Evolutionary conservation across 805 yeast species (phyloP), one percentile per base, ranked within the genome.

Genomic region (Teunomyces kruisii): DNA sequence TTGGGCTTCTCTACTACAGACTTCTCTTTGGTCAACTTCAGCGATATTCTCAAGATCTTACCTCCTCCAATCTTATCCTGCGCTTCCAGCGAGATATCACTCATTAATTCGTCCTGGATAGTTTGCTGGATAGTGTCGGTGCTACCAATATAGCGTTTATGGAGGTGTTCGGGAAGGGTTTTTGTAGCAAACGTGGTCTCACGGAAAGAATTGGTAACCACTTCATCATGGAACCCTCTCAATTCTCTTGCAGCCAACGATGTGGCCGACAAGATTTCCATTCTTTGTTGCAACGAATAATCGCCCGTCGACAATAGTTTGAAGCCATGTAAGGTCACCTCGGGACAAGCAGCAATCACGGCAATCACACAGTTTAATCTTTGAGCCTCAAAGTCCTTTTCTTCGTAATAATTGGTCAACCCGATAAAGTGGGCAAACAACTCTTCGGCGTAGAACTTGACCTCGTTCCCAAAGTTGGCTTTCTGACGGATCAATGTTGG

Each of bases 231-330:
- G 26, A 72, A 61, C 0, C 90, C 92, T 36, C 85, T 69, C 8
- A 90, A 68, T 50, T 86, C 89, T 48, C 96, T 65, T 0, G 90
- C 88, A 2, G 87, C 79, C 17, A 90, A 65, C 0, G 91, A 84
- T 9, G 88, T 58, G 0, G 87, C 68, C 4, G 91, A 79, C 14
- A 94, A 62, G 7, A 91, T 70, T 24, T 79, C 66, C 65, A 91
- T 72, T 39, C 98, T 65, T 48, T 84, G 91, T 49, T 86, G 94
- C 14, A 94, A 61, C 0, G 96, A 88, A 49, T 85, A 80, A 56
- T 92, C 99, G 0, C 91, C 90, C 0, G 76, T 71, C 29, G 80
- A 67, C 13, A 90, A 66, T 13, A 83, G 60, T 22, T 69, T 58
- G 32, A 78, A 62, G 0, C 83, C 58, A 22, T 74, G 70, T 1